phyloP scores from a whole-genome alignment of 805 yeast species.

The Zygosaccharomyces rouxii region DNA sequence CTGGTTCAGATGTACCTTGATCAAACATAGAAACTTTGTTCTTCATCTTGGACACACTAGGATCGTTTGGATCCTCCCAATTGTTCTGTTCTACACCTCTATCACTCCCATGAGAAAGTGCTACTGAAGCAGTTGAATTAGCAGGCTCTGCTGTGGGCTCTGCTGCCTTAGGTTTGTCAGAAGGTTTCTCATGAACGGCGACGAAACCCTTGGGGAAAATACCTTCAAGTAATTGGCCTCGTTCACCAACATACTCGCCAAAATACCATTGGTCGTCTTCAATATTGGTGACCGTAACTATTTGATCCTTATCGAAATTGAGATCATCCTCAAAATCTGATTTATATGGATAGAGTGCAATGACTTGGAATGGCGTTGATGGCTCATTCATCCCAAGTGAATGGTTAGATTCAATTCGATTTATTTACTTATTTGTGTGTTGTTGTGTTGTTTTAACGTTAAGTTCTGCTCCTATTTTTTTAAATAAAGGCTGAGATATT shows the following conservation, averaged over 20 bases:
- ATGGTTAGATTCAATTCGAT: background rate
- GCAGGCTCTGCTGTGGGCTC: background rate
- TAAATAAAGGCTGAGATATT: background rate
- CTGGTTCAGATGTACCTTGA: conserved; percentile 38
- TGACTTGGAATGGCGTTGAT: conserved; percentile 57
- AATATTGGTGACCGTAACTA: conserved; percentile 67
- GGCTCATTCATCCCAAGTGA: conserved; percentile 25
- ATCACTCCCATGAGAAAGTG: background rate
- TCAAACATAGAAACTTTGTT: conserved; percentile 50
- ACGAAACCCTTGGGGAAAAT: conserved; percentile 89
- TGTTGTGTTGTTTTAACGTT: background rate
- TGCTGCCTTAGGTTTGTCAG: background rate
- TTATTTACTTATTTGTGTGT: background rate
- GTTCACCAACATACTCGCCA: conserved; percentile 51
- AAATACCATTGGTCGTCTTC: conserved; percentile 92
- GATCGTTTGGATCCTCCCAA: conserved; percentile 9
- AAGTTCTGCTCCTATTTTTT: conserved; percentile 1
- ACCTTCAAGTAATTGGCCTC: conserved; percentile 52
- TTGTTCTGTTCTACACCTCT: conserved; percentile 5
- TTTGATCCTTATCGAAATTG: conserved; percentile 60
- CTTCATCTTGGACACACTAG: conserved; percentile 35
- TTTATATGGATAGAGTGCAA: conserved; percentile 61
- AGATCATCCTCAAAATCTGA: conserved; percentile 83
- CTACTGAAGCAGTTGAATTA: background rate
- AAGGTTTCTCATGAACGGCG: conserved; percentile 25